phyloP scores from a whole-genome alignment of 106 monocot species.

The Cymbidium sinense region DNA sequence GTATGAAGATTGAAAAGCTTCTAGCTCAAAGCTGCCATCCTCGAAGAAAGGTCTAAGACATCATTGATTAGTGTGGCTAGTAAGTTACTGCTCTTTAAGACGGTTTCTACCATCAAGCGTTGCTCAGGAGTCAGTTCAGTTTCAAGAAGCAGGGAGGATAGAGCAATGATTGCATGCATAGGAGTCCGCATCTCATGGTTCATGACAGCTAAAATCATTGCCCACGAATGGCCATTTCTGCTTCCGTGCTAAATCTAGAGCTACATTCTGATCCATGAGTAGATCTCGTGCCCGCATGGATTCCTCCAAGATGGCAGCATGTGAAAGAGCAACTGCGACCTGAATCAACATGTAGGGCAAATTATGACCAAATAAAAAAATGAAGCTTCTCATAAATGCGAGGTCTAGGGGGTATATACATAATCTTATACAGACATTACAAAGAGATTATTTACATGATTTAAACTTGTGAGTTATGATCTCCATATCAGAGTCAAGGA shows the following conservation, averaged over 20 bases:
- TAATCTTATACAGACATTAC: background rate
- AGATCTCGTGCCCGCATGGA: slow-evolving; percentile 93
- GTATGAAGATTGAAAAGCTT: slow-evolving; percentile 76
- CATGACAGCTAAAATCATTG: slow-evolving; percentile 97
- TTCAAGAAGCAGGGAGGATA: slow-evolving; percentile 79
- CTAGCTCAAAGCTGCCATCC: slow-evolving; percentile 80
- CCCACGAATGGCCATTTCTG: slow-evolving; percentile 86
- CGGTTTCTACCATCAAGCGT: slow-evolving; percentile 81
- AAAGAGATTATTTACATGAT: background rate
- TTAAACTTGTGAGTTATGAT: background rate
- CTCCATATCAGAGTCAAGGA: background rate
- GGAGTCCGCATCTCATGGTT: slow-evolving; percentile 96
- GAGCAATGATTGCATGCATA: slow-evolving; percentile 69
- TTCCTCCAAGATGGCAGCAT: slow-evolving; percentile 95
- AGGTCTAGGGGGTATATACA: background rate
- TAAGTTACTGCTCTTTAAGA: slow-evolving; percentile 82
- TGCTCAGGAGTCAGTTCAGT: slow-evolving; percentile 83
- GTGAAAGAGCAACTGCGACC: slow-evolving; percentile 98
- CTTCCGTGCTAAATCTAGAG: slow-evolving; percentile 91
- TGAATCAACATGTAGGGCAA: slow-evolving; percentile 16
- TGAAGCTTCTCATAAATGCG: background rate
- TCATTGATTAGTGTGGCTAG: slow-evolving; percentile 83
- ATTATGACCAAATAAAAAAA: background rate
- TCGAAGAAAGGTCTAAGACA: slow-evolving; percentile 89
- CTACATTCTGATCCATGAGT: slow-evolving; percentile 90